Evolutionary conservation across 2,329 filamentous ascomycete genomes (phyloP).

Genomic region (Talaromyces sp.): DNA sequence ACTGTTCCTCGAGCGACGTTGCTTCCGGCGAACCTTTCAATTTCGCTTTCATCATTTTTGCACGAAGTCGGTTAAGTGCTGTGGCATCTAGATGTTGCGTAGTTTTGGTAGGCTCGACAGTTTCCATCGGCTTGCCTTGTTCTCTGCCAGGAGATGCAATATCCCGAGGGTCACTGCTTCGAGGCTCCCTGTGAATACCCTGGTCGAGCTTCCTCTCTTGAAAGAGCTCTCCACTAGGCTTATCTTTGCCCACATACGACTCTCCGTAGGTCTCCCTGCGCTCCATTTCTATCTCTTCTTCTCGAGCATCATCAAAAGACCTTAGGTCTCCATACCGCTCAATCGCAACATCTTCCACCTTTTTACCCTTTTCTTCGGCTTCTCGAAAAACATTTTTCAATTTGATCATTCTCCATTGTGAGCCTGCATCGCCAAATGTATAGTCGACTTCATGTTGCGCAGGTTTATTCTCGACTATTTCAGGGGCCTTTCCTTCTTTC

Average conservation of each 20-base stretch:
- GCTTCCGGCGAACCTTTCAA: slow-evolving; percentile 74
- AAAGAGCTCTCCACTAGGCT: slow-evolving; percentile 83
- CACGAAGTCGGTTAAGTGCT: slow-evolving; percentile 81
- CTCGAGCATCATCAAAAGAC: slow-evolving; percentile 87
- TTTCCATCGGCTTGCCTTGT: slow-evolving; percentile 60
- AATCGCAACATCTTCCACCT: slow-evolving; percentile 77
- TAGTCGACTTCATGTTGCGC: slow-evolving; percentile 69
- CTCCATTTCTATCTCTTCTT: slow-evolving; percentile 90
- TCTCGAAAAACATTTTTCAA: slow-evolving; percentile 79
- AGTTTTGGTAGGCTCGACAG: slow-evolving; percentile 51
- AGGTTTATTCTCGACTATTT: slow-evolving; percentile 55
- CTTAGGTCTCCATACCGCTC: slow-evolving; percentile 78
- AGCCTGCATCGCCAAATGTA: slow-evolving; percentile 83
- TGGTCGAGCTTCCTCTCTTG: slow-evolving; percentile 68
- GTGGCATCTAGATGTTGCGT: slow-evolving; percentile 68
- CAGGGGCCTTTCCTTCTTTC: slow-evolving; percentile 56
- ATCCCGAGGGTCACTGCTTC: slow-evolving; percentile 32
- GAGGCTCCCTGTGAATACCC: slow-evolving; percentile 46
- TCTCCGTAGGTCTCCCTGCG: slow-evolving; percentile 77
- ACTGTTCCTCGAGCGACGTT: slow-evolving; percentile 75
- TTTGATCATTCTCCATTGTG: slow-evolving; percentile 95
- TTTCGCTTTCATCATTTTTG: slow-evolving; percentile 94
- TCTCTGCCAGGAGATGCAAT: slow-evolving; percentile 39
- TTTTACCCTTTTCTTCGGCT: slow-evolving; percentile 69
- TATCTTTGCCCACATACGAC: slow-evolving; percentile 80